These are phyloP conservation scores for Copromyces sp. DNA, from an alignment of 495 filamentous ascomycete genomes.

Conservation along the genomic window DNA sequence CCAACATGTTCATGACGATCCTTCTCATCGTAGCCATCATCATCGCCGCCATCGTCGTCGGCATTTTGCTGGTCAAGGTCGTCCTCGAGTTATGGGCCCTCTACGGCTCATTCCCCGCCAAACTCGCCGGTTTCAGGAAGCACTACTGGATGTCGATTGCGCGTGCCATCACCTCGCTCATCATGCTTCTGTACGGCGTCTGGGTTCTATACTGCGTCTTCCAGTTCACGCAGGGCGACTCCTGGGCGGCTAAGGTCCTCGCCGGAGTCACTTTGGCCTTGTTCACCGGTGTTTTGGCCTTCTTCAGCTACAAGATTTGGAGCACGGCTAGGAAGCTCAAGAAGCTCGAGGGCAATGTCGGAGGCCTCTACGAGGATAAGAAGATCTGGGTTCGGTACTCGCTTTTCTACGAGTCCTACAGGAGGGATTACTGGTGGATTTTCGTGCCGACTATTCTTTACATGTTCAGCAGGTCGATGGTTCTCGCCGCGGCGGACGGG, in stretches of 20 bases:
- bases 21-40: conserved; percentile 81
- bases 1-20: conserved; percentile 95
- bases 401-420: conserved; percentile 93
- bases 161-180: conserved; percentile 79
- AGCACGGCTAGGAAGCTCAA: conserved; percentile 64
- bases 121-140: conserved; percentile 75
- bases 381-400: conserved; percentile 91
- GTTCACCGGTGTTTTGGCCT: conserved; percentile 69
- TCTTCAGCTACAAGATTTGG: conserved; percentile 78
- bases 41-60: conserved; percentile 72
- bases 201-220: conserved; percentile 96
- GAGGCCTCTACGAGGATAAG: conserved; percentile 75
- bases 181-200: conserved; percentile 84
- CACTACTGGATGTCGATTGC: conserved; percentile 90
- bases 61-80: conserved; percentile 84
- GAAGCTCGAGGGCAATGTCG: conserved; percentile 60
- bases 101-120: conserved; percentile 76
- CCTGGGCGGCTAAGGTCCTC: conserved; percentile 84
- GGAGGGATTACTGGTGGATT: conserved; percentile 90
- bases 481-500: conserved; percentile 80
- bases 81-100: conserved; percentile 87
- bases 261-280: conserved; percentile 69
- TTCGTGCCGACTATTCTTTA: conserved; percentile 89
- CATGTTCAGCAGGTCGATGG: conserved; percentile 81
- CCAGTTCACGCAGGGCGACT: conserved; percentile 88